Base-by-base conservation (phyloP, 306 rosid species). In the Rosa persica region DNA sequence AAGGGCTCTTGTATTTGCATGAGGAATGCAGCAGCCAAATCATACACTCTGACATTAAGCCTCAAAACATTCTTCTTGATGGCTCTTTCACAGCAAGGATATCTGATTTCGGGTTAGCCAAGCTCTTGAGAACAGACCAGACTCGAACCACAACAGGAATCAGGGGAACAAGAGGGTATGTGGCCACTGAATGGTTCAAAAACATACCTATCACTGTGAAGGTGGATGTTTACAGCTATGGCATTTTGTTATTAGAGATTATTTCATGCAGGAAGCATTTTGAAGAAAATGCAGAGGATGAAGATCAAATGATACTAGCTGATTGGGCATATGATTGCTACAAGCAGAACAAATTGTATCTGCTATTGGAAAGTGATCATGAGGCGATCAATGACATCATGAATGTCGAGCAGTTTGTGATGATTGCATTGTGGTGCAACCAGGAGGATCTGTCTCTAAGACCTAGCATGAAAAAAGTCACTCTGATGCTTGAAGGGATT, bases 31-130 rank as follows among this genome's bases (percentile, higher is more conserved):
- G 62, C 44, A 76, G 12, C 19, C 80, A 68, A 44, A 76, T 79
- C 11, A 79, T 85, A 4, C 86, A 85, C 15, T 82, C 84, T 13
- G 84, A 85, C 38, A 85, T 85, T 5, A 85, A 81, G 80, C 88
- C 86, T 11, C 77, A 85, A 16, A 85, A 82, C 78, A 76, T 85
- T 12, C 81, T 85, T 20, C 83, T 79, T 0, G 81, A 85, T 13
- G 74, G 39, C 19, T 44, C 43, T 1, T 57, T 39, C 36, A 81
- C 38, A 13, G 27, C 72, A 19, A 76, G 19, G 23, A 76, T 76
- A 17, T 17, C 61, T 0, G 36, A 62, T 17, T 76, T 76, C 1
- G 79, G 72, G 46, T 30, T 76, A 36, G 79, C 72, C 23, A 60
- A 76, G 71, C 79, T 62, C 46, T 61, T 76, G 79, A 47, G 19